Evolutionary conservation across 2,329 filamentous ascomycete species (phyloP).

Genomic region (Penicillium concentricum): DNA sequence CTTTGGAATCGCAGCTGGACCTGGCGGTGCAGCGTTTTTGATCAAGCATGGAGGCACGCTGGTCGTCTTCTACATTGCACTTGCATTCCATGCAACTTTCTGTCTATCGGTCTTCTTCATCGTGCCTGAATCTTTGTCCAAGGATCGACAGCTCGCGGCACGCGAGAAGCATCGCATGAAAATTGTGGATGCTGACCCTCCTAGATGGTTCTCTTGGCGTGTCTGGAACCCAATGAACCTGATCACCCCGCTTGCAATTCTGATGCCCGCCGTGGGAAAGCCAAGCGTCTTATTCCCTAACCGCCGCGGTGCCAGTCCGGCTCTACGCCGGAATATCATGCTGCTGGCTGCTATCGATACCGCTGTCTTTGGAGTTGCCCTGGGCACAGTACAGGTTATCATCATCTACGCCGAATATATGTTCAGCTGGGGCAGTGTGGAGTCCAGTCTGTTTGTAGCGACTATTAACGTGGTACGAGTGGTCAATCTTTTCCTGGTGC

Average conservation of each 20-base stretch:
- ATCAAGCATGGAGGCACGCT: conserved; percentile 72
- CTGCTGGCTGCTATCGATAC: conserved; percentile 78
- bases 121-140: conserved; percentile 81
- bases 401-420: conserved; percentile 78
- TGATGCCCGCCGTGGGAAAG: conserved; percentile 61
- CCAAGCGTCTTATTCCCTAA: conserved; percentile 30
- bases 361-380: conserved; percentile 74
- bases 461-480: conserved; percentile 77
- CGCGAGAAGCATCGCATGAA: conserved; percentile 63
- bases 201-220: conserved; percentile 31
- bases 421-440: conserved; percentile 79
- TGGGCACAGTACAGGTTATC: conserved; percentile 78
- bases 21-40: conserved; percentile 75
- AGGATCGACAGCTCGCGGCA: conserved; percentile 67
- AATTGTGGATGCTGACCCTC: conserved; percentile 32
- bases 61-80: conserved; percentile 78
- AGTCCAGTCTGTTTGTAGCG: conserved; percentile 78
- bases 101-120: conserved; percentile 68
- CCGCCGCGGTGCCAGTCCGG: conserved; percentile 59
- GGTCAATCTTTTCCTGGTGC: conserved; percentile 67
- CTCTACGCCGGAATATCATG: conserved; percentile 76
- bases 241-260: conserved; percentile 71
- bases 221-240: conserved; percentile 60
- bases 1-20: conserved; percentile 82
- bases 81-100: conserved; percentile 72